Percentiles rank a stretch among this genome's conserved stretches.
Conservation (phyloP, 805 yeast species). For the Lachancea kluyveri region DNA sequence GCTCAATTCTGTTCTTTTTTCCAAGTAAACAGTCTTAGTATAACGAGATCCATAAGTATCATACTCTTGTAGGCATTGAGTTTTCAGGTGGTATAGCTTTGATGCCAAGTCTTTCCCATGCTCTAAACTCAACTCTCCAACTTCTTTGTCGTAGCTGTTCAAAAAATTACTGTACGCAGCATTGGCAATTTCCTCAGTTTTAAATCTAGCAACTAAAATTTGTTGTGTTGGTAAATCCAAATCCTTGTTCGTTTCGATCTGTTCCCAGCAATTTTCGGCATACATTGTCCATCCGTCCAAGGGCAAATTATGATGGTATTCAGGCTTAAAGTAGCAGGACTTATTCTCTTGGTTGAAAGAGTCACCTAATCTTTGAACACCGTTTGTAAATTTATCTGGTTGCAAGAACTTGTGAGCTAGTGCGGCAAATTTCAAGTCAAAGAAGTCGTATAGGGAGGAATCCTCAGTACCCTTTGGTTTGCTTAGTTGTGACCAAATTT, state of each 20-base stretch:
- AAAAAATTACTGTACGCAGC: conserved; percentile 44
- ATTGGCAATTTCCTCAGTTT: conserved; percentile 82
- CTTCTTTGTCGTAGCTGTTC: conserved; percentile 27
- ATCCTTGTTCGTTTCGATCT: conserved; percentile 87
- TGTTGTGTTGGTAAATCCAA: conserved; percentile 96
- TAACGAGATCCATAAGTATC: conserved; percentile 77
- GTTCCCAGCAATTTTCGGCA: conserved; percentile 89
- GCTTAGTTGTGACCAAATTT: conserved; percentile 70
- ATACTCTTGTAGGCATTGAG: conserved; percentile 44
- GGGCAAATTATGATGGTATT: conserved; percentile 82
- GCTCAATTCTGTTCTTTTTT: conserved; percentile 47
- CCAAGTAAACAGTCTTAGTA: conserved; percentile 55
- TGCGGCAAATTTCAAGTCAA: conserved; percentile 76
- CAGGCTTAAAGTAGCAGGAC: conserved; percentile 48
- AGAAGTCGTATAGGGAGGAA: conserved; percentile 62
- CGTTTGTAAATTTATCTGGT: conserved; percentile 58
- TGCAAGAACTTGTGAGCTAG: conserved; percentile 82
- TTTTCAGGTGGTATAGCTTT: conserved; percentile 38
- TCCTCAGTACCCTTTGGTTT: conserved; percentile 63
- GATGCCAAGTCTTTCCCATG: conserved; percentile 34
- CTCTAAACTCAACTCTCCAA: conserved; percentile 24
- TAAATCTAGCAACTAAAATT: conserved; percentile 85
- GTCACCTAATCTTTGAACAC: conserved; percentile 59
- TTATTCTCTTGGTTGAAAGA: conserved; percentile 37
- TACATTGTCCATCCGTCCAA: conserved; percentile 95